Conservation (phyloP, 257 asterid species). For the Catharanthus roseus region DNA sequence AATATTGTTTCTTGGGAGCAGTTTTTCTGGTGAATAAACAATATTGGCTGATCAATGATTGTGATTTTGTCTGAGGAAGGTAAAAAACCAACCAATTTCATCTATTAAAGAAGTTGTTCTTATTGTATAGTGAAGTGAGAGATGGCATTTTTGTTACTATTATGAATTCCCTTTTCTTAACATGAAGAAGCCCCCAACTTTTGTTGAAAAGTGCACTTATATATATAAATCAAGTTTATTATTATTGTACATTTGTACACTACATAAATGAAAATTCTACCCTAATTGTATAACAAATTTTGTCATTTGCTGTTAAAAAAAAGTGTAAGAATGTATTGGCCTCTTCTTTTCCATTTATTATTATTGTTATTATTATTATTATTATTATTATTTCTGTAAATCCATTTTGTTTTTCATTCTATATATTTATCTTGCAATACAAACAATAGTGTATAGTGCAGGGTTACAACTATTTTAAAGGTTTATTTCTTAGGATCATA, state of each 20-base stretch:
- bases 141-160: neutral
- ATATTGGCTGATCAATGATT: neutral
- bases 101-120: neutral
- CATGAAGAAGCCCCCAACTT: neutral
- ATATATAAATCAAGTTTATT: too few species aligned
- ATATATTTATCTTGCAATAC: too few species aligned
- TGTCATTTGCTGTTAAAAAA: too few species aligned
- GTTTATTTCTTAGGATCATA: too few species aligned
- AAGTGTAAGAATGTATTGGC: neutral
- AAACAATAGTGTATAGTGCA: too few species aligned
- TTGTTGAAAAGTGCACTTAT: neutral
- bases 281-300: neutral
- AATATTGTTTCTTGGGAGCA: neutral
- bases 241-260: slow-evolving; percentile 6
- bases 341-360: neutral
- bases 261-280: neutral
- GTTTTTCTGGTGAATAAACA: neutral
- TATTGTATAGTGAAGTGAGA: slow-evolving; percentile 4
- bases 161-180: too few species aligned
- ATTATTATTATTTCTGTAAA: too few species aligned
- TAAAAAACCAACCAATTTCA: neutral
- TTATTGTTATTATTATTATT: too few species aligned
- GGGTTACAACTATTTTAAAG: too few species aligned
- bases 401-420: too few species aligned
- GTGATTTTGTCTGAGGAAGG: neutral